phyloP scores from a whole-genome alignment of 2,329 filamentous ascomycete genomes.

The Lachnellula hyalina region DNA sequence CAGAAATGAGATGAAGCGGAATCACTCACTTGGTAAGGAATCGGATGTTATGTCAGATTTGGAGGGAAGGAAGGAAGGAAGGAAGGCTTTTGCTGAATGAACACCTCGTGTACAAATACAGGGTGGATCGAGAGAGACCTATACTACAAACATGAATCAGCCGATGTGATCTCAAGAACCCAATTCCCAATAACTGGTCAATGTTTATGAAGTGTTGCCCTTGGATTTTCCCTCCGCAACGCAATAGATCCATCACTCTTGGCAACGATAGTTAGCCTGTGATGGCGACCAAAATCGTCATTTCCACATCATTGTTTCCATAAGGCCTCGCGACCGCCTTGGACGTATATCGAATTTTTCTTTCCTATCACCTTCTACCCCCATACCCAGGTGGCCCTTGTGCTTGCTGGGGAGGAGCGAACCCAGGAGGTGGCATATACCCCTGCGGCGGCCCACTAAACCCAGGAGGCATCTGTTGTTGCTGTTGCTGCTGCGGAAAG shows the following conservation, averaged over 20 bases:
- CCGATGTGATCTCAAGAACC: background rate
- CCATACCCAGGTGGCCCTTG: slow-evolving; percentile 29
- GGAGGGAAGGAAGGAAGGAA: background rate
- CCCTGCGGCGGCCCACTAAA: slow-evolving; percentile 27
- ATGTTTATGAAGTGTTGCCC: background rate
- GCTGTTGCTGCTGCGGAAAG: slow-evolving; percentile 33
- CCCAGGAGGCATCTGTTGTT: slow-evolving; percentile 26
- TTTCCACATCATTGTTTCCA: background rate
- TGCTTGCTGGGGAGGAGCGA: slow-evolving; percentile 21
- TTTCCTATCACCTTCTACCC: slow-evolving; percentile 18
- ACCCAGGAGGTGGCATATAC: slow-evolving; percentile 25
- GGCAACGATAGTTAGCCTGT: background rate
- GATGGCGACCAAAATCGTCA: background rate
- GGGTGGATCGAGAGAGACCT: background rate
- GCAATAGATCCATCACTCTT: background rate
- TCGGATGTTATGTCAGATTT: no score
- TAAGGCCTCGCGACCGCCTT: background rate
- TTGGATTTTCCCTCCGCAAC: no score
- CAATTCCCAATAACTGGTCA: background rate
- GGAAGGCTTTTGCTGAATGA: background rate
- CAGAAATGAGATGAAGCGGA: no score
- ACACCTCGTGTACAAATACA: background rate
- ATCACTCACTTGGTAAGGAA: no score
- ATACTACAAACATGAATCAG: background rate
- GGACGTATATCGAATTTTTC: background rate